phyloP scores from a whole-genome alignment of 2,329 filamentous ascomycete species.

The Aspergillus floridensis region DNA sequence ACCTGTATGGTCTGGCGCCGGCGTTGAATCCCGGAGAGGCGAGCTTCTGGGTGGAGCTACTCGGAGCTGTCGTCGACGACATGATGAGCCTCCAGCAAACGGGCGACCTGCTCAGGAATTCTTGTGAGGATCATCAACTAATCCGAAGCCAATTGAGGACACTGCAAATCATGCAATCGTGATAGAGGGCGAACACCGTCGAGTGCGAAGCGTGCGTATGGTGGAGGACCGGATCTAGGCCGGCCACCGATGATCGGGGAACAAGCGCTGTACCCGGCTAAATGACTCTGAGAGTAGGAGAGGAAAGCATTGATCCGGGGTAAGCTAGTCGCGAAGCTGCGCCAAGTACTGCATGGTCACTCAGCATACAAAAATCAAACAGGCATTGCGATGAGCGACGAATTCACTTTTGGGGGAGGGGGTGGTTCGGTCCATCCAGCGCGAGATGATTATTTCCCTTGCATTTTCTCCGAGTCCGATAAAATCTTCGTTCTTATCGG shows the following conservation, averaged over 20 bases:
- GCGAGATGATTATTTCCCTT: not conserved
- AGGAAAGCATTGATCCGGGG: not conserved
- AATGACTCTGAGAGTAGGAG: not conserved
- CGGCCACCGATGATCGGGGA: not conserved
- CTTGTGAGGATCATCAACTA: not conserved
- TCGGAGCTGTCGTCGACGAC: slow-evolving; percentile 31
- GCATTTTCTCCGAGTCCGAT: not conserved
- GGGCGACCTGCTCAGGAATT: not conserved
- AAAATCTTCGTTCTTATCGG: slow-evolving; percentile 1
- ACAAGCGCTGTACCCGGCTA: not conserved
- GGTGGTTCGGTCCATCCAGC: not conserved
- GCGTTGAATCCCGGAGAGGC: slow-evolving; percentile 40
- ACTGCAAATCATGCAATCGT: not conserved
- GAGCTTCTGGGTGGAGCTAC: slow-evolving; percentile 32
- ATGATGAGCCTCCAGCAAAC: slow-evolving; percentile 25
- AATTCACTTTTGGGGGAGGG: not conserved
- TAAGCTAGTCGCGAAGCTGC: not conserved
- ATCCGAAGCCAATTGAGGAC: not conserved
- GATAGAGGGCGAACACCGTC: not conserved
- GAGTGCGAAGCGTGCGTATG: not conserved
- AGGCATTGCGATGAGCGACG: not conserved
- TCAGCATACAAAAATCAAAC: not conserved
- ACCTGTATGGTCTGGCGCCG: slow-evolving; percentile 57
- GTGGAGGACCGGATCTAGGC: not conserved
- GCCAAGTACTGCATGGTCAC: not conserved